A percentile compares a stretch with the other conserved stretches of the same genome.
Conservation (phyloP, 192 early-diverging fungal genomes). For the Coemansia sp. region DNA sequence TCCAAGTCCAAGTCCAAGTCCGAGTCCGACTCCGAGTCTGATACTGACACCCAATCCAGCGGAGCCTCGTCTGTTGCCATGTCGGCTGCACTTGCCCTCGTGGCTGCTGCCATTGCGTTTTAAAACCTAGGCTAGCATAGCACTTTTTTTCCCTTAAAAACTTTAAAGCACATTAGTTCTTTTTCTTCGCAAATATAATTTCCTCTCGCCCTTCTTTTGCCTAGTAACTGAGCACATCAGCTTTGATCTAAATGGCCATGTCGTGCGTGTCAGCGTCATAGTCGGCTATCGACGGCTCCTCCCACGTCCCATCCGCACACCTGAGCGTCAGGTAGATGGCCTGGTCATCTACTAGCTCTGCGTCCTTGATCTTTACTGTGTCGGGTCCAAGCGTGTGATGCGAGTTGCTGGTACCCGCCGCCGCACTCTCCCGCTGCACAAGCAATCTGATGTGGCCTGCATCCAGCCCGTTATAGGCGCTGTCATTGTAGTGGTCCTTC, state of each 20-base stretch:
- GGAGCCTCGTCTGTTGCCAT: conserved; percentile 13
- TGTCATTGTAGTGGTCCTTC: conserved; percentile 23
- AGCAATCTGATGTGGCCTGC: conserved; percentile 17
- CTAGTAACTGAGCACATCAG: not conserved
- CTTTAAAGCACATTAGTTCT: not conserved
- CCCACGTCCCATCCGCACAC: conserved; percentile 27
- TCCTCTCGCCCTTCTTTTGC: not conserved
- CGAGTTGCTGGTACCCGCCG: not conserved
- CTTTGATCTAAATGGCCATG: conserved; percentile 7
- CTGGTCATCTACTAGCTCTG: conserved; percentile 26
- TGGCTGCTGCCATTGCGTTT: conserved; percentile 18
- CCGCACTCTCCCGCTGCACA: not conserved
- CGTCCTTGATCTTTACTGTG: conserved; percentile 1
- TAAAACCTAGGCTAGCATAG: not conserved
- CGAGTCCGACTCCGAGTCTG: not conserved
- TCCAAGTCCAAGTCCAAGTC: conserved; percentile 2
- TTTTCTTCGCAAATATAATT: not conserved
- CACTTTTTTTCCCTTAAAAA: not conserved
- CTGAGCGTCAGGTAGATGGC: conserved; percentile 29
- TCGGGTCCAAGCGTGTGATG: conserved; percentile 21
- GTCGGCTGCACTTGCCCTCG: conserved; percentile 11
- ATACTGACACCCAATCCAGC: not conserved
- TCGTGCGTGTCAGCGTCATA: conserved; percentile 37
- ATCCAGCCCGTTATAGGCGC: conserved; percentile 9
- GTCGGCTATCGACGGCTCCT: conserved; percentile 28